A percentile compares a stretch with the other conserved stretches of the same genome.
Conservation (phyloP, 1,284 basidiomycete genomes). For the Ceratobasidium theobromae region DNA sequence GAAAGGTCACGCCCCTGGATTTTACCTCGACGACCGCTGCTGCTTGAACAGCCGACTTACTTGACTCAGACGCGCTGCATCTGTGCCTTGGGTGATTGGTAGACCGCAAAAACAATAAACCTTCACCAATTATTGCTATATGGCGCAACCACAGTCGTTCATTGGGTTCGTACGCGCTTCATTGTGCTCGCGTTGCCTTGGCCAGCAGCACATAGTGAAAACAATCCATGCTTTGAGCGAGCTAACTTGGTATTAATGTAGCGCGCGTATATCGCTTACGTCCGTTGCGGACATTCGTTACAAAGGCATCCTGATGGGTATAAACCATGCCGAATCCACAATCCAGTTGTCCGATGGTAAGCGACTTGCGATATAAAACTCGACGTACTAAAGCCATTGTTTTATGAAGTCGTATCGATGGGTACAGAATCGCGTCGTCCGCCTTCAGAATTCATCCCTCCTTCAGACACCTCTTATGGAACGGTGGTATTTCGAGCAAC, state of each 20-base stretch:
- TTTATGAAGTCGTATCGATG: conserved; percentile 73
- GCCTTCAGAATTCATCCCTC: conserved; percentile 44
- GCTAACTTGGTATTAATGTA: conserved; percentile 14
- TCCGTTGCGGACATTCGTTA: conserved; percentile 90
- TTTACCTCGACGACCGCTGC: conserved; percentile 11
- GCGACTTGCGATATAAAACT: conserved; percentile 36
- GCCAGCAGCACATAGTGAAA: not conserved
- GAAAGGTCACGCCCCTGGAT: conserved; percentile 17
- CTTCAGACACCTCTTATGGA: conserved; percentile 46
- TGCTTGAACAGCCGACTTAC: not conserved
- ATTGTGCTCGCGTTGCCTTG: not conserved
- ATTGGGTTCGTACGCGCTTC: conserved; percentile 31
- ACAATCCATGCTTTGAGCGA: too few relatives aligned
- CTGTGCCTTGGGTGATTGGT: not conserved
- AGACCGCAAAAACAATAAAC: not conserved
- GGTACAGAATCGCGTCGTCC: conserved; percentile 79
- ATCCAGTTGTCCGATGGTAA: conserved; percentile 84
- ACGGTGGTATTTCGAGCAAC: conserved; percentile 52
- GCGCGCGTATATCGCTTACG: conserved; percentile 68
- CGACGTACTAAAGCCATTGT: not conserved
- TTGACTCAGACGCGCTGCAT: not conserved
- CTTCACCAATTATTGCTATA: not conserved
- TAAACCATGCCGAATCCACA: conserved; percentile 79
- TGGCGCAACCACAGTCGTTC: conserved; percentile 32
- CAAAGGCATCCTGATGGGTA: conserved; percentile 80